Percentiles rank a stretch among this genome's conserved stretches.
These are phyloP conservation scores for Inonotus obliquus DNA, from an alignment of 1,284 basidiomycete species.

Conservation along the genomic window DNA sequence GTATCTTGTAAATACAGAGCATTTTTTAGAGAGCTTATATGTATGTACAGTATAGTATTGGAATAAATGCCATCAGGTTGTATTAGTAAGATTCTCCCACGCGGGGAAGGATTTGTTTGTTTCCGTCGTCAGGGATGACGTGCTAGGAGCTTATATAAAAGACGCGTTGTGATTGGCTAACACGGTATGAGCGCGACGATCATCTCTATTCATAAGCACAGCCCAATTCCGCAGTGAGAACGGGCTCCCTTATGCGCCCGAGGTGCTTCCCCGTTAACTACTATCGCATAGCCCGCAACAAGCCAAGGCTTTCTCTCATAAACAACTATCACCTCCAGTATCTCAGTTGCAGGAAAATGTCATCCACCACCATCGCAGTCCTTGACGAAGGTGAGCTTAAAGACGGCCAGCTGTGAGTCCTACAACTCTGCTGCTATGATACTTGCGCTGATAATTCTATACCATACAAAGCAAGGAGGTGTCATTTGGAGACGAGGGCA, in stretches of 20 bases:
- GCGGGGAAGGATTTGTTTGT: too few relatives aligned
- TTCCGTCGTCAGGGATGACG: neutral
- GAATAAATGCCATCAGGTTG: neutral
- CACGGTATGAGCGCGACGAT: neutral
- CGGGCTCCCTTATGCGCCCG: neutral
- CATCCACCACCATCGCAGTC: slow-evolving; percentile 57
- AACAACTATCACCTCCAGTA: neutral
- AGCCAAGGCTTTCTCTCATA: neutral
- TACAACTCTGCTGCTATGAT: neutral
- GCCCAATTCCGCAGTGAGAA: neutral
- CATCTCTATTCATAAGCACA: neutral
- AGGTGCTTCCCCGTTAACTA: neutral
- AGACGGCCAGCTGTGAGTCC: slow-evolving; percentile 71
- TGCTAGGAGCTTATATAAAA: neutral
- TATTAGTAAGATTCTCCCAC: neutral
- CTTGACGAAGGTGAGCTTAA: slow-evolving; percentile 61
- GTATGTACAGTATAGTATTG: neutral
- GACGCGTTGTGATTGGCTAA: slow-evolving; percentile 10
- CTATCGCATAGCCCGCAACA: neutral
- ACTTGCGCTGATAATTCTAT: slow-evolving; percentile 1
- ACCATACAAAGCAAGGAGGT: slow-evolving; percentile 66
- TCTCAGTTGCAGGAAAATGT: slow-evolving; percentile 27
- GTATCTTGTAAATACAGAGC: neutral
- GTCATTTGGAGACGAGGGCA: slow-evolving; percentile 65
- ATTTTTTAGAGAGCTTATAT: neutral